Evolutionary conservation across 2,329 filamentous ascomycete genomes (phyloP).

Genomic region (Bimuria novae-zelandiae): DNA sequence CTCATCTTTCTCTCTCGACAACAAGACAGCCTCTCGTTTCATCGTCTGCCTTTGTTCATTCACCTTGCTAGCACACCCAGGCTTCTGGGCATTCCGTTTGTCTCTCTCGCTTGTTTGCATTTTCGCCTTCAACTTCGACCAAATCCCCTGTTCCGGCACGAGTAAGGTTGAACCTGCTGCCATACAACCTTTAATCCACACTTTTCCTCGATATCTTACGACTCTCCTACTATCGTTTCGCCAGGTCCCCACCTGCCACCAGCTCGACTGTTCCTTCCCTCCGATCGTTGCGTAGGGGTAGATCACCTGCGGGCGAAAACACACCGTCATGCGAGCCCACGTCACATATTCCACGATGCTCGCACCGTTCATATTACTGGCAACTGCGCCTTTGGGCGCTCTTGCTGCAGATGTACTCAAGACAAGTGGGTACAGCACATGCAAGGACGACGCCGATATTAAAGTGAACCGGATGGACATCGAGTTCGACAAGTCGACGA

Average conservation of each 20-base stretch:
- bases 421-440: slow-evolving; percentile 80
- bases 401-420: slow-evolving; percentile 73
- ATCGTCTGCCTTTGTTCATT: slow-evolving; percentile 27
- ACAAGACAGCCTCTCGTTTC: slow-evolving; percentile 43
- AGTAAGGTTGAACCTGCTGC: slow-evolving; percentile 45
- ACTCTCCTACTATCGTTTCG: slow-evolving; percentile 11
- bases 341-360: slow-evolving; percentile 45
- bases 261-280: slow-evolving; percentile 13
- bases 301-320: slow-evolving; percentile 38
- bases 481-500: slow-evolving; percentile 74
- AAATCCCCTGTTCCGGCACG: slow-evolving; percentile 24
- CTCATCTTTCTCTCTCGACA: slow-evolving; percentile 25
- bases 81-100: slow-evolving; percentile 15
- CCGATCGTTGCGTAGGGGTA: slow-evolving; percentile 7
- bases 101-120: slow-evolving; percentile 18
- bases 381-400: slow-evolving; percentile 52
- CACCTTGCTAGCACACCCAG: slow-evolving; percentile 12
- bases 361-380: slow-evolving; percentile 44
- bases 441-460: slow-evolving; percentile 64
- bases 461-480: slow-evolving; percentile 76
- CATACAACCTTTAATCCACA: slow-evolving; percentile 34
- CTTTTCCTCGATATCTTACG: slow-evolving; percentile 18
- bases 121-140: slow-evolving; percentile 14
- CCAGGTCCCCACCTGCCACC: not conserved
- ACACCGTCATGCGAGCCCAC: slow-evolving; percentile 38